Conservation (phyloP, 306 rosid genomes). For the Castanea sativa region DNA sequence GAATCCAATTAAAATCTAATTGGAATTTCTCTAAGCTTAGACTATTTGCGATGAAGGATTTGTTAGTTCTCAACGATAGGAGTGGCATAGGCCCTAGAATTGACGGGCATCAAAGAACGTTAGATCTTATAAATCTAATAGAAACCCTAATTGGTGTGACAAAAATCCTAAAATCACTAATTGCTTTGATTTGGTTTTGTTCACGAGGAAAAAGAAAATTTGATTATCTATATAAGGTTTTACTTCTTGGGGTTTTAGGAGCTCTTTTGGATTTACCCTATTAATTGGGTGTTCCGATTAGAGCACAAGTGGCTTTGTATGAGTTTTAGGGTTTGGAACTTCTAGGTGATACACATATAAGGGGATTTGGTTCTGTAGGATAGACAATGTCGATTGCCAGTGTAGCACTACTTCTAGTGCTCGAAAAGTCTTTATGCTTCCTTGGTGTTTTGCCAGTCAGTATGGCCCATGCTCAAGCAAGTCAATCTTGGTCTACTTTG, state of each 20-base stretch:
- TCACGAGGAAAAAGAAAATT: conserved; percentile 15
- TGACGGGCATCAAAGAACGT: neutral
- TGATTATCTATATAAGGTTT: conserved; percentile 6
- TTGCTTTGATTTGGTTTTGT: conserved; percentile 20
- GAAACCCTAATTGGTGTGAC: conserved; percentile 3
- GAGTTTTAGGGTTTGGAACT: conserved; percentile 31
- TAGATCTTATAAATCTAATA: neutral
- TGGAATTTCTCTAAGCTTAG: neutral
- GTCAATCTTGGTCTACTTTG: conserved; percentile 54
- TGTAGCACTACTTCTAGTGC: conserved; percentile 44
- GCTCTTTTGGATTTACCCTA: conserved; percentile 12
- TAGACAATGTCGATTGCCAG: conserved; percentile 48
- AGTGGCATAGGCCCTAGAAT: neutral
- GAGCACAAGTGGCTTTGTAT: conserved; percentile 1
- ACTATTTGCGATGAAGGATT: conserved; percentile 10
- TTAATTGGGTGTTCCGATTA: neutral
- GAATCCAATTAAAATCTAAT: too few relatives aligned
- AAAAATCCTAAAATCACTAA: conserved; percentile 12
- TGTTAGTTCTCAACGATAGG: neutral
- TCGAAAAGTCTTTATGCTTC: conserved; percentile 29
- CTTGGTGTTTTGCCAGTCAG: conserved; percentile 3
- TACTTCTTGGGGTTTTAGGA: conserved; percentile 10
- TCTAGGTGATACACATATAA: conserved; percentile 29
- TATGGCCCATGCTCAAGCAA: conserved; percentile 29
- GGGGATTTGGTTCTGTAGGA: conserved; percentile 37